A percentile compares a stretch with the other conserved stretches of the same genome.
These are phyloP conservation scores for Nicotiana noctiflora DNA, from an alignment of 257 asterid genomes.

Conservation along the genomic window DNA sequence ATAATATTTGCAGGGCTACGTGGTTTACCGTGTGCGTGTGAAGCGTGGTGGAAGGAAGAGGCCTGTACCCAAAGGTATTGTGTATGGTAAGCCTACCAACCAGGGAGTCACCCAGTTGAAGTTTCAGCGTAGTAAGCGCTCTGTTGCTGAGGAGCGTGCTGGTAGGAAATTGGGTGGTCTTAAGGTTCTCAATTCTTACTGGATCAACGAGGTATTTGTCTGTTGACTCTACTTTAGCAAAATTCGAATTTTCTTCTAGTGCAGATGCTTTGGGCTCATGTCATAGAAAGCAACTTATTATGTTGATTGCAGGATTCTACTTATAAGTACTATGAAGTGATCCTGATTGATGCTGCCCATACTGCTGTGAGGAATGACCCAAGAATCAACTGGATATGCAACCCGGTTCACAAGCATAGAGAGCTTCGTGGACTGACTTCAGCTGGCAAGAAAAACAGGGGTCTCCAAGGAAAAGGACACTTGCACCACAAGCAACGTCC, in stretches of 20 bases:
- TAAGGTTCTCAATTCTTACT: constrained; percentile 1
- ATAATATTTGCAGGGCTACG: not conserved
- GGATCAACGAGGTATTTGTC: constrained; percentile 5
- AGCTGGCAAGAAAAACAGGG: constrained; percentile 8
- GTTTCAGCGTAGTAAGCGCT: not conserved
- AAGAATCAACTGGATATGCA: constrained; percentile 10
- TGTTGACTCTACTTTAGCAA: too few species aligned
- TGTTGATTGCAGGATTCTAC: not conserved
- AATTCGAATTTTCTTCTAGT: too few species aligned
- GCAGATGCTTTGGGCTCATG: not conserved
- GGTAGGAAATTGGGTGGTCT: constrained; percentile 12
- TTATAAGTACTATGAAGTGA: constrained; percentile 2
- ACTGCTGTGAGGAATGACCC: constrained; percentile 8
- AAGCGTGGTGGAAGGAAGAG: constrained; percentile 12
- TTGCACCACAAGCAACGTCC: constrained; percentile 8
- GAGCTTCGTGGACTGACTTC: constrained; percentile 8
- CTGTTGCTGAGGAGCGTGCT: constrained; percentile 11
- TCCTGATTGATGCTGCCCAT: constrained; percentile 3
- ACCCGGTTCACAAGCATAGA: constrained; percentile 6
- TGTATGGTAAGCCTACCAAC: not conserved
- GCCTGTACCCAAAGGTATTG: constrained; percentile 9
- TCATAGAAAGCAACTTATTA: not conserved
- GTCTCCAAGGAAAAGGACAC: constrained; percentile 7
- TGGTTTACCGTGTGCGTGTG: constrained; percentile 7
- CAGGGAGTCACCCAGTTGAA: constrained; percentile 8